Percentiles rank a stretch among this genome's conserved stretches.
Conservation (phyloP, 441 rosid species). For the Erodium moschatum region DNA sequence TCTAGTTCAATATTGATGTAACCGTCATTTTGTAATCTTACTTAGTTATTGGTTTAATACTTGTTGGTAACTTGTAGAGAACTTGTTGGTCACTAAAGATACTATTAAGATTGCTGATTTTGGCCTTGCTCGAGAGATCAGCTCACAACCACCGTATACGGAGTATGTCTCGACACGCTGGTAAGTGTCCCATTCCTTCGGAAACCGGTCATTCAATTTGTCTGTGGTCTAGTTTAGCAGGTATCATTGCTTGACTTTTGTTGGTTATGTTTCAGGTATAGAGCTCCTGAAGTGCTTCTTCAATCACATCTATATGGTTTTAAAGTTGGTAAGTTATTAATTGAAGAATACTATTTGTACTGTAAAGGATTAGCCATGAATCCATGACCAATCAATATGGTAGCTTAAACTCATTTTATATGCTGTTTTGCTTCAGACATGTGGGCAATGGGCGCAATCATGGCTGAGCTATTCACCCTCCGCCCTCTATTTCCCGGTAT, state of each 20-base stretch:
- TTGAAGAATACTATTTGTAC: not conserved
- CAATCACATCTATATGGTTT: constrained; percentile 63
- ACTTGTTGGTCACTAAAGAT: constrained; percentile 65
- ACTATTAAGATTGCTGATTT: constrained; percentile 87
- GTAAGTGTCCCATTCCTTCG: constrained; percentile 32
- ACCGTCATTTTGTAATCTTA: not conserved
- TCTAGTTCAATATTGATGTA: not conserved
- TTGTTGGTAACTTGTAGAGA: constrained; percentile 37
- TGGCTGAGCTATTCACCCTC: constrained; percentile 72
- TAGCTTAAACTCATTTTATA: not conserved
- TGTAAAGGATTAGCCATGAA: not conserved
- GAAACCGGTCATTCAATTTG: not conserved
- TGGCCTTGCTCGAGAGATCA: constrained; percentile 84
- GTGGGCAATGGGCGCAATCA: constrained; percentile 99
- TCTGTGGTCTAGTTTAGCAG: not conserved
- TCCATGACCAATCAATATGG: not conserved
- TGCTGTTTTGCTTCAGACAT: constrained; percentile 41
- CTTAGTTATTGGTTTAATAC: not conserved
- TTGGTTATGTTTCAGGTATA: constrained; percentile 45
- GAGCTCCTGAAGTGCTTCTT: constrained; percentile 94
- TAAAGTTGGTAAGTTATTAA: constrained; percentile 64
- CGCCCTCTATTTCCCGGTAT: constrained; percentile 91
- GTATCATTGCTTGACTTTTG: not conserved
- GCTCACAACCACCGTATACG: constrained; percentile 77
- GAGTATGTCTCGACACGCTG: constrained; percentile 94